Evolutionary conservation across 768 basidiomycete genomes (phyloP), one percentile per base, ranked within the genome.

Genomic region (Rhodotorula taiwanensis): DNA sequence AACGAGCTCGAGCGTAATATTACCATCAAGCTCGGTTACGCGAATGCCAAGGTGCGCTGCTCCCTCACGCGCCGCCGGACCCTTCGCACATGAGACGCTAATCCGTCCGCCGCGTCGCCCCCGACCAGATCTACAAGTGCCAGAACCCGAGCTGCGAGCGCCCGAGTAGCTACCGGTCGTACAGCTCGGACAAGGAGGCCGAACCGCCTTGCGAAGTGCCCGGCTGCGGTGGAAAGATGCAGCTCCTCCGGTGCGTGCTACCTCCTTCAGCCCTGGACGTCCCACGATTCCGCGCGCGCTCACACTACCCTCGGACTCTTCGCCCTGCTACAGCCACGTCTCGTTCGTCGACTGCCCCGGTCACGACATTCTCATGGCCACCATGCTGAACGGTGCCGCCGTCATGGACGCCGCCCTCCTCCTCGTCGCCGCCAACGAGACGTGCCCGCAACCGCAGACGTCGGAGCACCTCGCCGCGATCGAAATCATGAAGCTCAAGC

Each of bases 281-380:
- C 36, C 36, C 36, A 16, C 23, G 25, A 25, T 45, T 43, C 43
- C 33, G 31, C n/a, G n/a, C n/a, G n/a, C n/a, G n/a, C n/a, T n/a
- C n/a, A n/a, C n/a, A n/a, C n/a, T n/a, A n/a, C n/a, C n/a, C n/a
- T n/a, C n/a, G n/a, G n/a, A n/a, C n/a, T n/a, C n/a, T n/a, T n/a
- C n/a, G n/a, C n/a, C n/a, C n/a, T n/a, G n/a, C n/a, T 36, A 33
- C 59, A 78, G 79, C 70, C 95, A 99, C 73, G 93, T 98, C 73
- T 98, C 94, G 5, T 99, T 99, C 77, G 95, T 99, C 74, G 95
- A 99, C 77, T 79, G 79, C 73, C 75, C 75, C 11, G 75, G 93
- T 66, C 93, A 94, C 83, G 92, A 97, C 77, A 98, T 99, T 85
- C 85, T 99, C 77, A 99, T 99, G 95, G 95, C 95, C 54, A 99